phyloP scores from a whole-genome alignment of 2,329 filamentous ascomycete species.

The Emmonsiellopsis sp. region DNA sequence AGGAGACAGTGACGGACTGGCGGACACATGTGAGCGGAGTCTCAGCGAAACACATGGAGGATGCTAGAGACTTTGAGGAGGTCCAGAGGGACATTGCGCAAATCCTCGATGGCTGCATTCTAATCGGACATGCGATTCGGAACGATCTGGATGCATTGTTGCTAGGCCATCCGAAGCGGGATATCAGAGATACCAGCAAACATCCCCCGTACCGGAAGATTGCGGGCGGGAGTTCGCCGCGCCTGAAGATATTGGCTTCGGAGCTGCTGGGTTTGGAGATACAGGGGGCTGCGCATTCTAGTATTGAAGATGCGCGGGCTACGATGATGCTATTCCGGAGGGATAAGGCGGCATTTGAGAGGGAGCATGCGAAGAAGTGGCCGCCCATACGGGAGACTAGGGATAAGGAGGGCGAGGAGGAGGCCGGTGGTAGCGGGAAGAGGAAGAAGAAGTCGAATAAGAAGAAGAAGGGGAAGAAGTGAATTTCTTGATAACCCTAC shows the following conservation, averaged over 20 bases:
- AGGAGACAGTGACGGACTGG: constrained; percentile 77
- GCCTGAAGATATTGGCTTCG: constrained; percentile 45
- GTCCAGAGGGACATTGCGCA: constrained; percentile 64
- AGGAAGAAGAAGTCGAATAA: constrained; percentile 37
- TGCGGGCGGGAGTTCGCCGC: constrained; percentile 40
- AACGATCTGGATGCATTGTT: constrained; percentile 68
- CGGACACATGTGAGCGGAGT: constrained; percentile 80
- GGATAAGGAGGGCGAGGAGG: constrained; percentile 17
- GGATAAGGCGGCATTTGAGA: constrained; percentile 77
- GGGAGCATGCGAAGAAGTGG: constrained; percentile 63
- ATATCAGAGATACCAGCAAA: constrained; percentile 77
- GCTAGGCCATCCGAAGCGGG: constrained; percentile 65
- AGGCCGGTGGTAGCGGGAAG: constrained; percentile 26
- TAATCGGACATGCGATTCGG: constrained; percentile 75
- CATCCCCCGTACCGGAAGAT: constrained; percentile 63
- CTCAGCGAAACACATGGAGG: constrained; percentile 59
- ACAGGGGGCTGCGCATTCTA: constrained; percentile 51
- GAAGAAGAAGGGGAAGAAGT: constrained; percentile 36
- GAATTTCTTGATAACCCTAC: constrained; percentile 9
- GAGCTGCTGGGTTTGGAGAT: constrained; percentile 51
- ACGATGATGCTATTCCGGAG: constrained; percentile 82
- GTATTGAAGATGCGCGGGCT: constrained; percentile 69
- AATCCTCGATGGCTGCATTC: constrained; percentile 59
- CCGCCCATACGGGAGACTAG: constrained; percentile 27
- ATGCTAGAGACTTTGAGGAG: constrained; percentile 61